Evolutionary conservation across 331 rosid genomes (phyloP), one percentile per base, ranked within the genome.

Genomic region (Telfairia occidentalis): DNA sequence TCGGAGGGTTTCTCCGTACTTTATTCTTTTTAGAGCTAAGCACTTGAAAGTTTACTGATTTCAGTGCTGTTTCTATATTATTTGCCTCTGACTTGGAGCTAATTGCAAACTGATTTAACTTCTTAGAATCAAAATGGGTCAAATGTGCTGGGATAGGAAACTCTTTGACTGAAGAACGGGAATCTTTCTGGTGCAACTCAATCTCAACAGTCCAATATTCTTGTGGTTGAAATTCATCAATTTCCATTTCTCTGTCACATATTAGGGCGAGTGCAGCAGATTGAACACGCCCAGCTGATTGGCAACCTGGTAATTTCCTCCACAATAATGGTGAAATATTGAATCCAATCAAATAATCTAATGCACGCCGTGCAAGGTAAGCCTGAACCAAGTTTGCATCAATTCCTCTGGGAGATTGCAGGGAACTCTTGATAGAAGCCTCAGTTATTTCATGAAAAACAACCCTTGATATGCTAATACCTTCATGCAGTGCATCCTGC

Each of bases 291-390:
- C 99, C 99, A 7, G 97, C 99, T 73, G 99, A 95, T 76, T 87
- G 97, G 81, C 99, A 92, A 71, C 99, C 92, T 5, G 99, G 99
- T 76, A 95, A 86, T 84, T 95, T 95, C 84, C 93, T 90, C 99
- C 99, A 95, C 78, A 92, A 82, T 77, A 95, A 83, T 35, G 99
- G 99, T 34, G 99, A 95, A 84, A 95, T 83, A 65, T 87, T 95
- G 84, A 95, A 95, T 57, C 99, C 99, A 79, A 95, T 95, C 90
- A 95, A 84, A 83, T 95, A 95, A 89, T 95, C 99, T 76, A 95
- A 96, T 38, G 99, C 99, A 60, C 99, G 85, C 45, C 99, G 90
- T 42, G 99, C 96, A 74, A 95, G 95, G 87, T 95, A 95, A 64
- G 99, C 92, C 73, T 95, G 89, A 71, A 95, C 97, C 87, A 95